Conservation (phyloP, 169 alveolate species). For the Eimeria sp. region DNA sequence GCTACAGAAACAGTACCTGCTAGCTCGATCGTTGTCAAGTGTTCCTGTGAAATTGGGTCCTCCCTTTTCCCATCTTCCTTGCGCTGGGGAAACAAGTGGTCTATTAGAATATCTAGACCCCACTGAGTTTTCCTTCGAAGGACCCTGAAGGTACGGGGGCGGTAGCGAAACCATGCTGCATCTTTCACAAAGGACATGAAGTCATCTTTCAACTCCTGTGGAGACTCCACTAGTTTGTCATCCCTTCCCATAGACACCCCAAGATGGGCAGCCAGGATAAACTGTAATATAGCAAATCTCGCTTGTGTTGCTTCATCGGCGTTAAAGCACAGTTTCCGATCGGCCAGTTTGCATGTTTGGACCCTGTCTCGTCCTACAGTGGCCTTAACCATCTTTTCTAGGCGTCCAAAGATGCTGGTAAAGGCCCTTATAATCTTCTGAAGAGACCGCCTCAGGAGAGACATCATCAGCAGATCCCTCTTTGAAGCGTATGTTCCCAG, state of each 20-base stretch:
- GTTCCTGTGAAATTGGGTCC: background rate
- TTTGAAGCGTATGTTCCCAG: slow-evolving; percentile 32
- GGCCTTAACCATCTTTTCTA: slow-evolving; percentile 37
- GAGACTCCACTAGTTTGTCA: background rate
- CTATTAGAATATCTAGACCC: slow-evolving; percentile 51
- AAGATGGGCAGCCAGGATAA: slow-evolving; percentile 46
- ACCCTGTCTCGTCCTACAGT: slow-evolving; percentile 34
- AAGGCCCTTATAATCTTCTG: slow-evolving; percentile 30
- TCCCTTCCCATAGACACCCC: slow-evolving; percentile 39
- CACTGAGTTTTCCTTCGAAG: slow-evolving; percentile 18
- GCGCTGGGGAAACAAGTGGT: slow-evolving; percentile 32
- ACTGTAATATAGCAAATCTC: slow-evolving; percentile 32
- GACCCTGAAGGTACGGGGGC: background rate
- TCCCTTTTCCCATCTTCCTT: background rate
- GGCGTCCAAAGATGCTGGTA: slow-evolving; percentile 45
- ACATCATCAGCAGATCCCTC: slow-evolving; percentile 57
- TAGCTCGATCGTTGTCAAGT: background rate
- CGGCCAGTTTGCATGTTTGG: slow-evolving; percentile 27
- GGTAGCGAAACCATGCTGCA: slow-evolving; percentile 59
- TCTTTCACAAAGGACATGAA: slow-evolving; percentile 57
- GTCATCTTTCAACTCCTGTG: slow-evolving; percentile 4
- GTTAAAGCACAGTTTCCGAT: slow-evolving; percentile 32
- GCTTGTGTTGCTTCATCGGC: slow-evolving; percentile 37
- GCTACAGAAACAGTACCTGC: slow-evolving; percentile 29
- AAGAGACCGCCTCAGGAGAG: slow-evolving; percentile 38